Conservation (phyloP, 768 basidiomycete genomes). For the Rhizopogon vinicolor region DNA sequence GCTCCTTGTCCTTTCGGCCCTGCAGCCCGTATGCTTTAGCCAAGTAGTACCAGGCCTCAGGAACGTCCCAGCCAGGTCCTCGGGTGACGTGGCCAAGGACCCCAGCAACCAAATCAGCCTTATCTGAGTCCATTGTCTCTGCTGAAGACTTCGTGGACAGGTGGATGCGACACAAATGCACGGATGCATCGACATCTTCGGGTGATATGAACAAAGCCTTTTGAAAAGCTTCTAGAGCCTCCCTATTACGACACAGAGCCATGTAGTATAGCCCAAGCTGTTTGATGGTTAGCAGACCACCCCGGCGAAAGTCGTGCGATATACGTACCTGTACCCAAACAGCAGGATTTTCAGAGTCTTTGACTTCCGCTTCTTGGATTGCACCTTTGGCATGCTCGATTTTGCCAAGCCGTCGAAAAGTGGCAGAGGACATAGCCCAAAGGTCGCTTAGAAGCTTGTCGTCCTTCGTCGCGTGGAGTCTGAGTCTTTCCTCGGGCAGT, state of each 20-base stretch:
- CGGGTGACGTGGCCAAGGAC: constrained; percentile 73
- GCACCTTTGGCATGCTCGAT: constrained; percentile 87
- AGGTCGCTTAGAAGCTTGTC: constrained; percentile 74
- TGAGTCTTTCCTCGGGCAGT: constrained; percentile 24
- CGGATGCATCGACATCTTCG: constrained; percentile 69
- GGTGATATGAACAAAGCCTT: constrained; percentile 89
- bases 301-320: neutral
- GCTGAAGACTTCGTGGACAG: constrained; percentile 32
- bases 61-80: constrained; percentile 82
- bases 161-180: constrained; percentile 77
- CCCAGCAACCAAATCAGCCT: constrained; percentile 80
- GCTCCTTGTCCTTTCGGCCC: constrained; percentile 63
- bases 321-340: constrained; percentile 90
- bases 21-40: constrained; percentile 78
- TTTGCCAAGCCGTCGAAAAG: constrained; percentile 85
- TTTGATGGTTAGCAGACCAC: neutral
- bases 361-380: constrained; percentile 91
- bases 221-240: constrained; percentile 72
- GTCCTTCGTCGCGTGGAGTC: constrained; percentile 45
- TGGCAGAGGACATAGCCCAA: constrained; percentile 94
- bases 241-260: constrained; percentile 49
- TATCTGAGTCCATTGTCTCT: constrained; percentile 25
- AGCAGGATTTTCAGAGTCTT: constrained; percentile 79
- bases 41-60: constrained; percentile 94
- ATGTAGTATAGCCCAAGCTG: constrained; percentile 75